phyloP scores from a whole-genome alignment of 2,329 filamentous ascomycete species.

The Diaporthe sp. region DNA sequence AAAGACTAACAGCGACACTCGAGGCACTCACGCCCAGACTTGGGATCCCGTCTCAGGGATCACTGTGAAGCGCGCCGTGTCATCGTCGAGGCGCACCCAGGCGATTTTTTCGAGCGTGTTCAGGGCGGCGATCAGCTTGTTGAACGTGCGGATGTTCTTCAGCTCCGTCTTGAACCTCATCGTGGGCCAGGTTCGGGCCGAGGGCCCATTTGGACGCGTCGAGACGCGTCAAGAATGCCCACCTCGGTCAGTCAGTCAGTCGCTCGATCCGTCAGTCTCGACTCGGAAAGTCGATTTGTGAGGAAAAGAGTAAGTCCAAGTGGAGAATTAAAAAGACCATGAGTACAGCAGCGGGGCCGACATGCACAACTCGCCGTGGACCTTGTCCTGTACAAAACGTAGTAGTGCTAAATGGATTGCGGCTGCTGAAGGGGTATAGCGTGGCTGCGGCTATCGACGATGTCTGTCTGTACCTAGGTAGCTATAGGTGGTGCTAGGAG shows the following conservation, averaged over 20 bases:
- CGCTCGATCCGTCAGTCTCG: not conserved
- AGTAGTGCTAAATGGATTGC: slow-evolving; percentile 21
- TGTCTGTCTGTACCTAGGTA: not conserved
- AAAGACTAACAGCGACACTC: slow-evolving; percentile 27
- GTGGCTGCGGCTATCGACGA: slow-evolving; percentile 4
- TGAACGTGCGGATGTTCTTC: slow-evolving; percentile 76
- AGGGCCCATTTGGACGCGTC: slow-evolving; percentile 30
- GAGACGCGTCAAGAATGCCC: slow-evolving; percentile 17
- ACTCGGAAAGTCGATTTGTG: not conserved
- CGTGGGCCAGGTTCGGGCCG: slow-evolving; percentile 45
- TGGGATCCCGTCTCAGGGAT: slow-evolving; percentile 95
- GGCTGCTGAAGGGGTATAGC: slow-evolving; percentile 12
- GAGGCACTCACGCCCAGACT: slow-evolving; percentile 86
- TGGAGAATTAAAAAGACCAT: not conserved
- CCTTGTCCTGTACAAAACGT: not conserved
- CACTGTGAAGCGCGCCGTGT: slow-evolving; percentile 92
- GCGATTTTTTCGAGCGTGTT: slow-evolving; percentile 83
- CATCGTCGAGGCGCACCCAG: slow-evolving; percentile 90
- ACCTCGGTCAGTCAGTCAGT: not conserved
- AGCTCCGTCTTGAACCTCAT: slow-evolving; percentile 78
- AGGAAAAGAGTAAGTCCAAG: not conserved
- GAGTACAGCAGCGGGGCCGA: slow-evolving; percentile 6
- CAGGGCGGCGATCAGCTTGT: slow-evolving; percentile 75
- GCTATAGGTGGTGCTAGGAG: slow-evolving; percentile 21
- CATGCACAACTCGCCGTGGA: slow-evolving; percentile 15